These are phyloP conservation scores for Penstemon eatonii DNA, from an alignment of 257 asterid species.

Conservation along the genomic window DNA sequence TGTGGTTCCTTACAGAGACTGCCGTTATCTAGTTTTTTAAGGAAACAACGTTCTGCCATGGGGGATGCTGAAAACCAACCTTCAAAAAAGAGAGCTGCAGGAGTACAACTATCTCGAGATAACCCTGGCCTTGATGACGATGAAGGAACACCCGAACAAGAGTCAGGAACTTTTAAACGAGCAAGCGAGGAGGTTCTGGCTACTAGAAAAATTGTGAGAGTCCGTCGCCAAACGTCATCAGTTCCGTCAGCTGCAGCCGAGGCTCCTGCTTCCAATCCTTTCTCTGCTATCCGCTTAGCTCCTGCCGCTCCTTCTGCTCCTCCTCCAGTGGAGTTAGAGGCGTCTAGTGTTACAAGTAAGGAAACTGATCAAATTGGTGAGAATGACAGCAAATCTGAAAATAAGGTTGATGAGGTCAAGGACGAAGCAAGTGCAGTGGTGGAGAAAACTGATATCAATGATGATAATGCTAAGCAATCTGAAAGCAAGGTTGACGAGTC, in stretches of 20 bases:
- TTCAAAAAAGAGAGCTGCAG: conserved; percentile 92
- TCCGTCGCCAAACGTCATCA: conserved; percentile 62
- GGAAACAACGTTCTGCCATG: conserved; percentile 46
- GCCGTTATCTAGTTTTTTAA: conserved; percentile 11
- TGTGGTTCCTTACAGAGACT: conserved; percentile 33
- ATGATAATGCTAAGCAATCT: conserved; percentile 26
- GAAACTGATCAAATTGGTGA: conserved; percentile 36
- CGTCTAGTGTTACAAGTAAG: conserved; percentile 25
- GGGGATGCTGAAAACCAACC: conserved; percentile 78
- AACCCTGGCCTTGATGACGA: conserved; percentile 88
- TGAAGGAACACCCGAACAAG: conserved; percentile 60
- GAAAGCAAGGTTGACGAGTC: conserved; percentile 36
- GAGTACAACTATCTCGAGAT: conserved; percentile 74
- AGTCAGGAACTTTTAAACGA: conserved; percentile 74
- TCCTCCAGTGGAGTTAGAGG: conserved; percentile 28
- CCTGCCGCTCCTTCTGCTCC: conserved; percentile 43
- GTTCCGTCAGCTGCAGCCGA: conserved; percentile 44
- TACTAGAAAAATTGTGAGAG: conserved; percentile 80
- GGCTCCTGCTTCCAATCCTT: conserved; percentile 67
- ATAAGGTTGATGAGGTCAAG: conserved; percentile 36
- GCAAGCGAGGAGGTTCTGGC: conserved; percentile 92
- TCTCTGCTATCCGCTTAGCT: conserved; percentile 63
- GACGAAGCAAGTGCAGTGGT: conserved; percentile 26
- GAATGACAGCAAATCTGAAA: conserved; percentile 35
- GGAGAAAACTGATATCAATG: conserved; percentile 33